Evolutionary conservation across 352 stramenopile species (phyloP).

Genomic region (Aphanomyces stellatus): DNA sequence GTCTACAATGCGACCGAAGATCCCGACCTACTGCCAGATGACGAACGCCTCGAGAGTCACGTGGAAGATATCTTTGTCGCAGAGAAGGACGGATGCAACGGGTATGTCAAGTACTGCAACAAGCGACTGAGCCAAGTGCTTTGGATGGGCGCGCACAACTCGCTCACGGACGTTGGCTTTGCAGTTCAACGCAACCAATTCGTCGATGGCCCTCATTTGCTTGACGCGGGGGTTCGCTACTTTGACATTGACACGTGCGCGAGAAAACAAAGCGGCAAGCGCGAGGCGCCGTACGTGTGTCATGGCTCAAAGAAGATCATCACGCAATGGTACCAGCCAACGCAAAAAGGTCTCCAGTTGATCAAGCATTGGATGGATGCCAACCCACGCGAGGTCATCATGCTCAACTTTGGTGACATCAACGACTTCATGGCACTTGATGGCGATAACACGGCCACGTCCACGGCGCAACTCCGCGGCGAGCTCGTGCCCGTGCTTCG

Average conservation of each 20-base stretch:
- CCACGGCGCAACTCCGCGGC: not conserved
- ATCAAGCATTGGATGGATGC: not conserved
- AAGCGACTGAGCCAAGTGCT: not conserved
- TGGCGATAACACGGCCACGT: not conserved
- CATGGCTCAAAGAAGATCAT: not conserved
- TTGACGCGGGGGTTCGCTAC: not conserved
- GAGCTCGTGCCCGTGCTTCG: not conserved
- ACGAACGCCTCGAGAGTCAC: no score
- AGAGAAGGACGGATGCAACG: not conserved
- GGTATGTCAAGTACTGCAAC: not conserved
- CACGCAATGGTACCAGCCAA: not conserved
- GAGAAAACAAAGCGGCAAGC: not conserved
- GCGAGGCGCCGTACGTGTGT: not conserved
- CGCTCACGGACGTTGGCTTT: not conserved
- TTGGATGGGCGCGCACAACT: not conserved
- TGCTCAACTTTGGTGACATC: not conserved
- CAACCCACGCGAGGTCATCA: not conserved
- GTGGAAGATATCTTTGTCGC: not conserved
- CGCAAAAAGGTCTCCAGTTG: not conserved
- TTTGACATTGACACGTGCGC: slow-evolving; percentile 3
- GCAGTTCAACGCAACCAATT: not conserved
- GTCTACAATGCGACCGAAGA: not conserved
- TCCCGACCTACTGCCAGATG: not conserved
- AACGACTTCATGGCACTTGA: not conserved
- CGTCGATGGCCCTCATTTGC: not conserved